Percentiles rank a stretch among this genome's conserved stretches.
Evolutionary conservation across 148 eudicot genomes (phyloP).

Genomic region (Rhododendron simsii): DNA sequence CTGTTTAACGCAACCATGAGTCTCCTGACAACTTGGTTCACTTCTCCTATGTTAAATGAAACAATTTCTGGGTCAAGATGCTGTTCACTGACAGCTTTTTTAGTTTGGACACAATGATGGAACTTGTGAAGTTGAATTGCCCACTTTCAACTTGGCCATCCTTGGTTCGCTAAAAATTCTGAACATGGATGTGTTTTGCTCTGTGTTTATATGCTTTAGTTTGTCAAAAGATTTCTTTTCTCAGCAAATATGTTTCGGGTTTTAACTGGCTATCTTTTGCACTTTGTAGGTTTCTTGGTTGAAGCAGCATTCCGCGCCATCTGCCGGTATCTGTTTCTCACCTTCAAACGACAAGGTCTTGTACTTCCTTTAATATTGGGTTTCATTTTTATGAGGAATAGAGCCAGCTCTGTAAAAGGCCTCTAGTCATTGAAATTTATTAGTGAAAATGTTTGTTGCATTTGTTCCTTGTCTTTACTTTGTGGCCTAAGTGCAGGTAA

Average conservation of each 20-base stretch:
- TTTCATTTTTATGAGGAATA: not conserved
- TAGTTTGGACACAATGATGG: too few species aligned
- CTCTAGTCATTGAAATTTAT: not conserved
- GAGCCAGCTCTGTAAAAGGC: not conserved
- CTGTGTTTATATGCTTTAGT: too few species aligned
- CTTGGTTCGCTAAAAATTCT: too few species aligned
- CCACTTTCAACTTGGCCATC: too few species aligned
- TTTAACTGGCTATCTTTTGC: slow-evolving; percentile 4
- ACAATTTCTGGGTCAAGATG: too few species aligned
- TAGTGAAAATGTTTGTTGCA: not conserved
- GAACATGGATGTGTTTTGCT: too few species aligned
- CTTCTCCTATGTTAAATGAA: not conserved
- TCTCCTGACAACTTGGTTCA: not conserved
- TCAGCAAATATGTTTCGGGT: not conserved
- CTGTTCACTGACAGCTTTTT: too few species aligned
- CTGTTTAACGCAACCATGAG: not conserved
- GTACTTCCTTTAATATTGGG: not conserved
- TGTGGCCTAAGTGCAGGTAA: slow-evolving; percentile 44
- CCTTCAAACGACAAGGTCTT: slow-evolving; percentile 93
- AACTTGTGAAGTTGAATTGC: too few species aligned
- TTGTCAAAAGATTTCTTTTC: not conserved
- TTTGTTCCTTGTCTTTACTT: slow-evolving; percentile 8
- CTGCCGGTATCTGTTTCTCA: slow-evolving; percentile 81
- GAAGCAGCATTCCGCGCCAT: slow-evolving; percentile 97
- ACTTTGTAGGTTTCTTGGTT: slow-evolving; percentile 76